Conservation (phyloP, 148 eudicot genomes). For the Pharnaceum exiguum region DNA sequence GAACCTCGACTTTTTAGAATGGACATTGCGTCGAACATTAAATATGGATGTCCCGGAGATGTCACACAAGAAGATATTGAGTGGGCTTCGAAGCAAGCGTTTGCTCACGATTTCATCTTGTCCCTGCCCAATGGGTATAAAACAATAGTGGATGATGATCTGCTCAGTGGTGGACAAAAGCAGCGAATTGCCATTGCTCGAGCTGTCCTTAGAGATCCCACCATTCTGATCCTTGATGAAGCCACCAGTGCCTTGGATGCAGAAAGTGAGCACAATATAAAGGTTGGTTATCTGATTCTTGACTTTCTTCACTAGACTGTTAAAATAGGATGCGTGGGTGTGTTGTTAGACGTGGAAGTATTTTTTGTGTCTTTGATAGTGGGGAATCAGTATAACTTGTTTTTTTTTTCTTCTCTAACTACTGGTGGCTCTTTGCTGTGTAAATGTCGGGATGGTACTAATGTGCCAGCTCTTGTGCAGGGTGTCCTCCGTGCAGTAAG, state of each 20-base stretch:
- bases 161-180: slow-evolving; percentile 98
- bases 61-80: slow-evolving; percentile 76
- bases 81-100: slow-evolving; percentile 91
- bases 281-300: no score
- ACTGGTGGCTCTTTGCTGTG: no score
- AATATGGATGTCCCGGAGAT: slow-evolving; percentile 76
- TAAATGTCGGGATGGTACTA: not conserved
- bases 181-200: slow-evolving; percentile 98
- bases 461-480: slow-evolving; percentile 32
- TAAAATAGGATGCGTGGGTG: no score
- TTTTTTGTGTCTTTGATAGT: not conserved
- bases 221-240: slow-evolving; percentile 92
- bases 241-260: slow-evolving; percentile 99
- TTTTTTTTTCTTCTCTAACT: no score
- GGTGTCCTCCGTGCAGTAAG: slow-evolving; percentile 78
- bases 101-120: slow-evolving; percentile 84
- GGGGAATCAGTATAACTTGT: no score
- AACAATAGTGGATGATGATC: slow-evolving; percentile 93
- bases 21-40: slow-evolving; percentile 83
- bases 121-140: slow-evolving; percentile 81
- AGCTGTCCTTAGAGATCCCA: slow-evolving; percentile 87
- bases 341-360: not conserved
- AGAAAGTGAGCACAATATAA: slow-evolving; percentile 93
- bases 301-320: no score
- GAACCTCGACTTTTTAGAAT: slow-evolving; percentile 90